These are phyloP conservation scores for Populus pruinosa DNA, from an alignment of 345 rosid genomes.

Conservation along the genomic window DNA sequence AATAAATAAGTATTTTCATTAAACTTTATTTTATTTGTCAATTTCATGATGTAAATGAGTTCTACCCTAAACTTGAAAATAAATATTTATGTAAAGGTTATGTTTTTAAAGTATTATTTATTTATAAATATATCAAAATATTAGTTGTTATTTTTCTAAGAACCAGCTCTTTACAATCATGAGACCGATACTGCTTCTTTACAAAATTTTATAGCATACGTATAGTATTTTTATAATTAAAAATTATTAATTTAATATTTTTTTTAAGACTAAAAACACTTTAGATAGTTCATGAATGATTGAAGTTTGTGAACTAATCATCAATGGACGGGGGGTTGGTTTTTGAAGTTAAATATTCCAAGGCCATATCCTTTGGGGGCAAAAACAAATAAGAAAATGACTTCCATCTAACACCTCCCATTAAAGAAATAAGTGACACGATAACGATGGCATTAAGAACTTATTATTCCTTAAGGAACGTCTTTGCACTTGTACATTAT, in stretches of 20 bases:
- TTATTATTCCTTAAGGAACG: not conserved
- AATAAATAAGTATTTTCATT: no score
- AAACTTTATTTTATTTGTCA: no score
- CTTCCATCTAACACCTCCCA: not conserved
- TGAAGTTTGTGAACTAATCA: not conserved
- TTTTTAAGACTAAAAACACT: no score
- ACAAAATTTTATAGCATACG: not conserved
- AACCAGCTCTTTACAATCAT: not conserved
- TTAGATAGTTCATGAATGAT: not conserved
- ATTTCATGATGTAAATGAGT: no score
- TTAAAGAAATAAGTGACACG: not conserved
- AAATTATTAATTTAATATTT: no score
- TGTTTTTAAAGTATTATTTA: rapidly evolving
- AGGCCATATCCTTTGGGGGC: not conserved
- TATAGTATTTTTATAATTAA: no score
- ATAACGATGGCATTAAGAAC: slow-evolving; percentile 1
- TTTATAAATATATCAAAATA: not conserved
- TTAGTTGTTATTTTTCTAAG: not conserved
- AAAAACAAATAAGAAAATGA: not conserved
- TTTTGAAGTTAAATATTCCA: not conserved
- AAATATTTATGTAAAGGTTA: no score
- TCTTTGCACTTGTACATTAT: not conserved
- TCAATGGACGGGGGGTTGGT: not conserved
- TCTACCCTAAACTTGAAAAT: no score
- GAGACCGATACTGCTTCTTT: not conserved